Evolutionary conservation across 2,329 filamentous ascomycete genomes (phyloP).

Genomic region (Fusarium heterosporum): DNA sequence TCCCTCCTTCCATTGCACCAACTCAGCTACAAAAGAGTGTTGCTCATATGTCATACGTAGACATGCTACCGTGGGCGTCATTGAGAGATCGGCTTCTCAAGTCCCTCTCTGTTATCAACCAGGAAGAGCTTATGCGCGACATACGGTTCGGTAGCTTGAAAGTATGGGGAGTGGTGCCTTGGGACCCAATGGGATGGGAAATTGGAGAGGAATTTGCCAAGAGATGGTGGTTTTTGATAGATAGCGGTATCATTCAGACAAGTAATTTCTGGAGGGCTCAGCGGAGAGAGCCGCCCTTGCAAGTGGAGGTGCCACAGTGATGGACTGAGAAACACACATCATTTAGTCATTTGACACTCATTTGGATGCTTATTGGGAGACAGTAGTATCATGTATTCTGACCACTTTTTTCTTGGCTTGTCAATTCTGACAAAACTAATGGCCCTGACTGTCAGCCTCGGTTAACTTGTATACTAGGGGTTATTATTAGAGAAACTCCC

Average conservation of each 20-base stretch:
- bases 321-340: fast-evolving
- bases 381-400: neutral
- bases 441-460: neutral
- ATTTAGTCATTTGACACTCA: fast-evolving
- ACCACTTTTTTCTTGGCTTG: neutral
- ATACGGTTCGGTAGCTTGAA: constrained; percentile 1
- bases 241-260: constrained; percentile 10
- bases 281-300: neutral
- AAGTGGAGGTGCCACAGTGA: neutral
- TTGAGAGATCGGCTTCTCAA: constrained; percentile 22
- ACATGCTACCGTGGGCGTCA: constrained; percentile 28
- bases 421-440: neutral
- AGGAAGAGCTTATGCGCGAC: constrained; percentile 8
- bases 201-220: constrained; percentile 54
- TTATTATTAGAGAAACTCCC: neutral
- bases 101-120: constrained; percentile 17
- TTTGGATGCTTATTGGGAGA: fast-evolving
- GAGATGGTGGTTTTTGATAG: constrained; percentile 37
- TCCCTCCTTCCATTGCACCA: neutral
- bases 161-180: constrained; percentile 16
- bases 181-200: constrained; percentile 57
- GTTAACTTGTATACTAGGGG: no score
- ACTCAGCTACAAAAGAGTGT: constrained; percentile 19
- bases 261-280: constrained; percentile 36
- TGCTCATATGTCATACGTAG: constrained; percentile 19